Conservation (phyloP, 441 rosid genomes). For the Bruguiera hainesii region DNA sequence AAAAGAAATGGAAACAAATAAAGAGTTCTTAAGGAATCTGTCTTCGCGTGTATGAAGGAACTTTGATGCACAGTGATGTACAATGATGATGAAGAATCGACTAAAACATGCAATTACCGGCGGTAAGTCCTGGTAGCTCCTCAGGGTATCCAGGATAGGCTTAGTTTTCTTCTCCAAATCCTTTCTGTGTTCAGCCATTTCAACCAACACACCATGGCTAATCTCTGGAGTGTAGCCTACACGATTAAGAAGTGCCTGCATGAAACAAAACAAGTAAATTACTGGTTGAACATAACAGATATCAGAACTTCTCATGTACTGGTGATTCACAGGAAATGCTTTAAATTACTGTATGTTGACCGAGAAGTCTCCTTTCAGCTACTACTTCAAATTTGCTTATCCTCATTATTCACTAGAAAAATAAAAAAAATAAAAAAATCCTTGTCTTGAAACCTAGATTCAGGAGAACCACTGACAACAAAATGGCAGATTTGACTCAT, state of each 20-base stretch:
- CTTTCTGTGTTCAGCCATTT: constrained; percentile 81
- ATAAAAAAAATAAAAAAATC: not conserved
- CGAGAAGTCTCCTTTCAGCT: no score
- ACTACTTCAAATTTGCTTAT: no score
- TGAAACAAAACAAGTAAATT: constrained; percentile 3
- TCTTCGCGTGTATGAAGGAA: not conserved
- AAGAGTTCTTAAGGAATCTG: not conserved
- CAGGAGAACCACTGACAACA: not conserved
- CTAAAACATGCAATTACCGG: constrained; percentile 47
- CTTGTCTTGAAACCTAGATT: not conserved
- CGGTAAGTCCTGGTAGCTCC: constrained; percentile 96
- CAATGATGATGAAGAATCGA: not conserved
- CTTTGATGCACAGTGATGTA: not conserved
- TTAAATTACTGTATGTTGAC: no score
- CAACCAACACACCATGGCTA: constrained; percentile 81
- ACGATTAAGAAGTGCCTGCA: constrained; percentile 77
- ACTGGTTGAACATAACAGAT: no score
- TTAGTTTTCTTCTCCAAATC: constrained; percentile 90
- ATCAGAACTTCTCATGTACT: no score
- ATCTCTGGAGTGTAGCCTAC: constrained; percentile 87
- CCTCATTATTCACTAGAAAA: not conserved
- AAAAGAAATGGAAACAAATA: not conserved
- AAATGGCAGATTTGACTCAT: not conserved
- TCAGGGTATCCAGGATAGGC: constrained; percentile 78
- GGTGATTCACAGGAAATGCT: no score